Percentiles rank a stretch among this genome's conserved stretches.
Evolutionary conservation across 768 basidiomycete genomes (phyloP).

Genomic region (Trametes cubensis): DNA sequence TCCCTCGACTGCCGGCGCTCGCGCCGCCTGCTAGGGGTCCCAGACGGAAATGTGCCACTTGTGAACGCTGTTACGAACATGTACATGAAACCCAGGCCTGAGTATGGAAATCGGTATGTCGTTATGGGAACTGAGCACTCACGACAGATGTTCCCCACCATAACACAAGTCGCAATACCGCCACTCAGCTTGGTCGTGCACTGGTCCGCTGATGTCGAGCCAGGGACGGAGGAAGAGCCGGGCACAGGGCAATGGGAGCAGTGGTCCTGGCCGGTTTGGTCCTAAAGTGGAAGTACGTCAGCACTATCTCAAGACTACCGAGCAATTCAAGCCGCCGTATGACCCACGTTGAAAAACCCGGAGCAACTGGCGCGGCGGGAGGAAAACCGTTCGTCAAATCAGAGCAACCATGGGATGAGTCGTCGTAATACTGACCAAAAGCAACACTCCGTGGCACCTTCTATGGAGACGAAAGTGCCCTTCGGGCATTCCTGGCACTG

Average conservation of each 20-base stretch:
- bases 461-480: conserved; percentile 22
- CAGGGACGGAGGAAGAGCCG: conserved; percentile 25
- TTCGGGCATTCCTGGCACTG: conserved; percentile 22
- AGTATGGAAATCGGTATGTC: background rate
- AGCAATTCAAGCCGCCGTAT: background rate
- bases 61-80: conserved; percentile 11
- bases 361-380: conserved; percentile 15
- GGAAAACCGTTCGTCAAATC: background rate
- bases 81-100: background rate
- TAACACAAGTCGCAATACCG: conserved; percentile 16
- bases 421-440: conserved; percentile 14
- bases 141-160: conserved; percentile 24
- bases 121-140: conserved; percentile 4
- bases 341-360: conserved; percentile 24
- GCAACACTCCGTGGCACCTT: conserved; percentile 28
- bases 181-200: conserved; percentile 20
- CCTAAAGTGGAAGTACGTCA: background rate
- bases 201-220: conserved; percentile 13
- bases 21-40: background rate
- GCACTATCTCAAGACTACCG: background rate
- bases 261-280: conserved; percentile 24
- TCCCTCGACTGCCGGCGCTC: background rate
- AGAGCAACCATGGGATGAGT: no score
- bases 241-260: conserved; percentile 25
- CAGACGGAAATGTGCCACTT: conserved; percentile 19